phyloP scores from a whole-genome alignment of 805 yeast genomes.

The Metschnikowia bowlesiae region DNA sequence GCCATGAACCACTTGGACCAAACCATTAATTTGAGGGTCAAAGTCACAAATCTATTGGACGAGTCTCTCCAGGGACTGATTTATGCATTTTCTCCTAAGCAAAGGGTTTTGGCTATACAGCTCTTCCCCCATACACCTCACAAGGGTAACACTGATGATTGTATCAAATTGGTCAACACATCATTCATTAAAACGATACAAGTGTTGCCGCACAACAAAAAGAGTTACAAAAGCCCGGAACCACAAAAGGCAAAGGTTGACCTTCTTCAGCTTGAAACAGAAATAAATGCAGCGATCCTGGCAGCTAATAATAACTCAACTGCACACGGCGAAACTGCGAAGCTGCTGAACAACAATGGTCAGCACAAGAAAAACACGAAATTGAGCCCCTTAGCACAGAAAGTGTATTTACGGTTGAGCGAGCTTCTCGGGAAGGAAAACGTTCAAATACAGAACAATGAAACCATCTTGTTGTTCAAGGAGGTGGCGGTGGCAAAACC shows the following conservation, averaged over 20 bases:
- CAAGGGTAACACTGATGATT: slow-evolving; percentile 1
- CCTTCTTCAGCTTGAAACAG: slow-evolving; percentile 6
- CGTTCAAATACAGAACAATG: slow-evolving; percentile 37
- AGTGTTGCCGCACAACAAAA: slow-evolving; percentile 32
- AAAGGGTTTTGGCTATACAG: slow-evolving; percentile 38
- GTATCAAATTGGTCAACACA: slow-evolving; percentile 12
- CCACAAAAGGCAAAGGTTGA: slow-evolving; percentile 12
- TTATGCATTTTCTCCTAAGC: slow-evolving; percentile 53
- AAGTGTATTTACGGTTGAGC: slow-evolving; percentile 44
- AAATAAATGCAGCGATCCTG: slow-evolving; percentile 5
- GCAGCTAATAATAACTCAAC: not conserved
- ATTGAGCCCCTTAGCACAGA: slow-evolving; percentile 11
- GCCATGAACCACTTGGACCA: slow-evolving; percentile 16
- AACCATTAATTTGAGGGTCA: slow-evolving; percentile 39
- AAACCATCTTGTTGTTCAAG: slow-evolving; percentile 37
- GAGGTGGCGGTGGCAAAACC: slow-evolving; percentile 39
- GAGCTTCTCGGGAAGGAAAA: slow-evolving; percentile 29
- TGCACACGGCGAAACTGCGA: not conserved
- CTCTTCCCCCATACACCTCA: not conserved
- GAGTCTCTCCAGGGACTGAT: slow-evolving; percentile 56
- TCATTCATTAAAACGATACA: slow-evolving; percentile 38
- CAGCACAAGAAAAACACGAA: slow-evolving; percentile 4
- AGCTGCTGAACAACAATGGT: not conserved
- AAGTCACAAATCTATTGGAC: slow-evolving; percentile 56
- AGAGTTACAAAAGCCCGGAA: slow-evolving; percentile 22